phyloP scores from a whole-genome alignment of 768 basidiomycete species.

The Saitozyma sp. region DNA sequence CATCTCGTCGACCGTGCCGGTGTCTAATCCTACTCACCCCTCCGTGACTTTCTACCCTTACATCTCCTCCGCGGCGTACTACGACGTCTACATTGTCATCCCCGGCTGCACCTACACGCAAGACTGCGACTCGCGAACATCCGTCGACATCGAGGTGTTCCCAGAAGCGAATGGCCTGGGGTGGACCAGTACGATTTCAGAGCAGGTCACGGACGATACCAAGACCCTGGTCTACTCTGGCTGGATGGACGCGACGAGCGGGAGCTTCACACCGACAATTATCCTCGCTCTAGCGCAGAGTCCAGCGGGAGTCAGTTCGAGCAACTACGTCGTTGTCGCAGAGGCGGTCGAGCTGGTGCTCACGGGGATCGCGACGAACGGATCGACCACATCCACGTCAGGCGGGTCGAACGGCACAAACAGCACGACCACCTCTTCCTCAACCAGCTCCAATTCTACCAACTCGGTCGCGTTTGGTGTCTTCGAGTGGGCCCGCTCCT shows the following conservation, averaged over 20 bases:
- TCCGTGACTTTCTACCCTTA: conserved; percentile 87
- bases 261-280: conserved; percentile 69
- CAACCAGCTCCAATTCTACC: conserved; percentile 38
- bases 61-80: conserved; percentile 83
- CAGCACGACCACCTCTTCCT: conserved; percentile 48
- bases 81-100: conserved; percentile 77
- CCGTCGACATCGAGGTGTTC: conserved; percentile 78
- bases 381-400: conserved; percentile 16
- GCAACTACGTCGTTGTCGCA: conserved; percentile 76
- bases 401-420: conserved; percentile 29
- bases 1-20: conserved; percentile 66
- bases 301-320: conserved; percentile 65
- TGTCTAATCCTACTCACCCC: conserved; percentile 64
- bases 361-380: conserved; percentile 54
- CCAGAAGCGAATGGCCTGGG: conserved; percentile 69
- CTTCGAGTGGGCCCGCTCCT: conserved; percentile 76
- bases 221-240: conserved; percentile 72
- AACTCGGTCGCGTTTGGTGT: conserved; percentile 69
- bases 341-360: conserved; percentile 79
- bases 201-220: conserved; percentile 69
- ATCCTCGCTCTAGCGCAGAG: conserved; percentile 69
- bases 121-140: conserved; percentile 77
- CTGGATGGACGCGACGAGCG: conserved; percentile 70
- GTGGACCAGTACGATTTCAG: conserved; percentile 68
- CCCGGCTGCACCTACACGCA: conserved; percentile 81